Base-by-base conservation (phyloP, 306 rosid genomes). In the Acacia crassicarpa region DNA sequence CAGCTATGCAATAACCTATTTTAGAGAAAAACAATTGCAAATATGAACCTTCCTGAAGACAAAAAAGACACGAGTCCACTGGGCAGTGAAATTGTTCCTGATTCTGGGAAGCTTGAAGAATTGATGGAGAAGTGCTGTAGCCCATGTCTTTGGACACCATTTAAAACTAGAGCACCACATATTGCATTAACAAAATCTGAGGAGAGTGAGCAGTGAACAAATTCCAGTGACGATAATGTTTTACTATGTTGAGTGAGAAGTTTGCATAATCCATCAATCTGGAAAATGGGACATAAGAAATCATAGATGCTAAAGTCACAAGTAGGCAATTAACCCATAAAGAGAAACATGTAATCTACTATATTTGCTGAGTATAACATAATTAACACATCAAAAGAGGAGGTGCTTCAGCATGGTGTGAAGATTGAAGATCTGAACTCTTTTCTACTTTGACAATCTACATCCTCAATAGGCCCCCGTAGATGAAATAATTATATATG, bases 201-300 rank as follows among this genome's bases (percentile, higher is more conserved):
- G 67, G 92, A 91, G 85, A 93, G 79, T 76, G 70, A 84, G 86
- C 98, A 93, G 91, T 91, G 88, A 89, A 83, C 70, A 84, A 95
- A 88, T 78, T 93, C 97, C 84, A 95, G 87, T 6, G 97, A 88
- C 19, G 88, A 87, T 81, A 95, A 90, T 40, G 90, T 91, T 86
- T 91, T 90, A 58, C 80, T 82, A 76, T 91, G 91, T 84, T 91
- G 94, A 80, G 81, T 58, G 79, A 95, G 89, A 87, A 93, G 95
- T 88, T 89, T 85, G 91, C 97, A 91, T 49, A 93, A 75, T 78
- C 90, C 97, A 86, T 87, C 87, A 87, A 95, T 82, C 98, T 93
- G 92, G 62, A 79, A 78, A 86, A 75, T 40, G 49, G 22, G 62
- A 83, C 56, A 84, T 40, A 82, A 56, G 86, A 85, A 84, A 89